Base-by-base conservation (phyloP, 805 yeast genomes). In the Candida vaughaniae region DNA sequence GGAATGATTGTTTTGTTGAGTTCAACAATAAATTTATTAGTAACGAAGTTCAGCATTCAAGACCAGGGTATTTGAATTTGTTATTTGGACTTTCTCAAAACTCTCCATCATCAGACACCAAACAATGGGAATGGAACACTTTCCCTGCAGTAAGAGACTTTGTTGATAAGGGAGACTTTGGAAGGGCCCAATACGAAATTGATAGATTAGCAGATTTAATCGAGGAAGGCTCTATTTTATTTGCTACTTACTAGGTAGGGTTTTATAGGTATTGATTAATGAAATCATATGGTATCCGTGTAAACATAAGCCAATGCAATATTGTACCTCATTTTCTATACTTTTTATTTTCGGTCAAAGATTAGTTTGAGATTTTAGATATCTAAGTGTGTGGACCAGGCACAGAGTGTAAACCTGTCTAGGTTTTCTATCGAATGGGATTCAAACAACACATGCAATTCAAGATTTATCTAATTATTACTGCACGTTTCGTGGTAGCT, bases 101-200 rank as follows among this genome's bases (percentile, higher is more conserved):
- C 51, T 75, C 79, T 5, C 87, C 88, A 0, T 68, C 68, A 8
- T 20, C 36, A 6, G 49, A 51, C 5, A 47, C 49, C 27, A 53
- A 51, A 8, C 59, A 60, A 10, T 69, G 62, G 42, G 64, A 73
- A 26, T 75, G 83, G 73, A 78, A 80, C 59, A 71, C 85, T 2
- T 88, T 85, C 53, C 96, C 97, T 0, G 74, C 75, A 4, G 72
- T 89, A 2, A 71, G 95, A 43, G 95, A 89, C 52, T 80, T 77
- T 0, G 53, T 86, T 9, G 66, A 64, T 29, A 55, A 55, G 2
- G 64, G 66, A 0, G 74, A 80, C 41, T 74, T 77, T 68, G 62
- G 51, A 0, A 56, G 50, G 22, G 89, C 86, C 0, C 85, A 80
- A 42, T 45, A 55, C 2, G 79, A 80, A 44, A 56, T 83, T 6